A percentile compares a stretch with the other conserved stretches of the same genome.
Conservation (phyloP, 495 filamentous ascomycete genomes). For the Bryoglossum gracile region DNA sequence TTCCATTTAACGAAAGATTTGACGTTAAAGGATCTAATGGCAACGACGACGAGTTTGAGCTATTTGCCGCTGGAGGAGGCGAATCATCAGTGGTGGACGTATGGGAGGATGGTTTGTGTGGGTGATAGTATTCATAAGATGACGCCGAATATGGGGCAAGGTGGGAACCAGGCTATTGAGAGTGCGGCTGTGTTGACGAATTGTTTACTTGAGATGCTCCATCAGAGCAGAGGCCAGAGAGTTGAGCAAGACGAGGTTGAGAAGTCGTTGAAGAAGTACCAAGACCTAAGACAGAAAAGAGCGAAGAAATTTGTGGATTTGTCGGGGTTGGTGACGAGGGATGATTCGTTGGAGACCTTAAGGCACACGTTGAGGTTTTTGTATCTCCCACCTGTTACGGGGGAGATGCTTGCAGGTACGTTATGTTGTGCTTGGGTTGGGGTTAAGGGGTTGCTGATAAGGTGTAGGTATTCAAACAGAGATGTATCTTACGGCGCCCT, state of each 20-base stretch:
- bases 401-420: conserved; percentile 12
- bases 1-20: conserved; percentile 15
- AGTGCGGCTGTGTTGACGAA: conserved; percentile 32
- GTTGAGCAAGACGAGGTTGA: not conserved
- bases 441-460: no score
- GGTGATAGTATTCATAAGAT: conserved; percentile 42
- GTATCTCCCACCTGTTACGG: conserved; percentile 2
- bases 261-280: conserved; percentile 4
- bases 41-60: conserved; percentile 6
- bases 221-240: not conserved
- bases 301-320: conserved; percentile 8
- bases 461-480: conserved; percentile 10
- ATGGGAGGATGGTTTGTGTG: conserved; percentile 31
- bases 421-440: no score
- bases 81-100: conserved; percentile 30
- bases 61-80: conserved; percentile 35
- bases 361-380: conserved; percentile 11
- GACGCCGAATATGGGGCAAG: conserved; percentile 32
- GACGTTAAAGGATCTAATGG: conserved; percentile 24
- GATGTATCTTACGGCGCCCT: conserved; percentile 12
- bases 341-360: conserved; percentile 9
- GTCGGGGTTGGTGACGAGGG: conserved; percentile 5
- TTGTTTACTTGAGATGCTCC: conserved; percentile 8
- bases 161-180: conserved; percentile 36
- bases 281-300: conserved; percentile 1